Evolutionary conservation across 2,329 filamentous ascomycete genomes (phyloP).

Genomic region (Aspergillus transmontanensis): DNA sequence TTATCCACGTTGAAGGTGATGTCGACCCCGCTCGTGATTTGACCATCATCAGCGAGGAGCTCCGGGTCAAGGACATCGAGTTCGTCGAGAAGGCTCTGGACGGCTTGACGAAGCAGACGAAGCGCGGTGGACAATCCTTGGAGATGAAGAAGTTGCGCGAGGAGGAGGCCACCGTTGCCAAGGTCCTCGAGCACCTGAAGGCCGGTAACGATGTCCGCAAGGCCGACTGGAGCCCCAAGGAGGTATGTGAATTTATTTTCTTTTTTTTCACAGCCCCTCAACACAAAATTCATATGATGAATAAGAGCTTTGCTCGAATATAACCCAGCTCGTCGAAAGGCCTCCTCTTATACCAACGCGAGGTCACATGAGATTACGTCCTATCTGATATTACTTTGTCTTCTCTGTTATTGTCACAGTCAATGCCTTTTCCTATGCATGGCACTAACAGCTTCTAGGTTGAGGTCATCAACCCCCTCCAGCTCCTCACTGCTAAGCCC

Average conservation of each 20-base stretch:
- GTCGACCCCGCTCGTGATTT: constrained; percentile 93
- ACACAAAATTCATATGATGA: constrained; percentile 74
- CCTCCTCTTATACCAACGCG: constrained; percentile 66
- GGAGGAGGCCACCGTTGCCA: constrained; percentile 90
- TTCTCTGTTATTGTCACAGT: constrained; percentile 15
- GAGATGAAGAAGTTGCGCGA: constrained; percentile 98
- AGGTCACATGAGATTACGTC: constrained; percentile 85
- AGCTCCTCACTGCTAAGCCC: constrained; percentile 93
- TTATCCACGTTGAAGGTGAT: constrained; percentile 98
- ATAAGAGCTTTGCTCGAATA: constrained; percentile 93
- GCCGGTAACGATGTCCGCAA: constrained; percentile 93
- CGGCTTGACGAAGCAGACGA: constrained; percentile 88
- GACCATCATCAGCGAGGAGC: constrained; percentile 94
- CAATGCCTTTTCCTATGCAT: constrained; percentile 18
- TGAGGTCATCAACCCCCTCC: constrained; percentile 94
- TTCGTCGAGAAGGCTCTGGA: constrained; percentile 96
- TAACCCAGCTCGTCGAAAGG: constrained; percentile 98
- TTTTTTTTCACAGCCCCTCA: too few species aligned
- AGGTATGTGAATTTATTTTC: constrained; percentile 64
- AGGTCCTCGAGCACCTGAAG: constrained; percentile 79
- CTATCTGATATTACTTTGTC: constrained; percentile 62
- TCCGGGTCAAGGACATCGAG: constrained; percentile 97
- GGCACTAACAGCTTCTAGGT: constrained; percentile 60
- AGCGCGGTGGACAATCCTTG: constrained; percentile 88
- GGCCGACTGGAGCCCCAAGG: constrained; percentile 85